Percentiles rank a stretch among this genome's conserved stretches.
phyloP scores from a whole-genome alignment of 2,329 filamentous ascomycete species.

The Sporothrix inflata region DNA sequence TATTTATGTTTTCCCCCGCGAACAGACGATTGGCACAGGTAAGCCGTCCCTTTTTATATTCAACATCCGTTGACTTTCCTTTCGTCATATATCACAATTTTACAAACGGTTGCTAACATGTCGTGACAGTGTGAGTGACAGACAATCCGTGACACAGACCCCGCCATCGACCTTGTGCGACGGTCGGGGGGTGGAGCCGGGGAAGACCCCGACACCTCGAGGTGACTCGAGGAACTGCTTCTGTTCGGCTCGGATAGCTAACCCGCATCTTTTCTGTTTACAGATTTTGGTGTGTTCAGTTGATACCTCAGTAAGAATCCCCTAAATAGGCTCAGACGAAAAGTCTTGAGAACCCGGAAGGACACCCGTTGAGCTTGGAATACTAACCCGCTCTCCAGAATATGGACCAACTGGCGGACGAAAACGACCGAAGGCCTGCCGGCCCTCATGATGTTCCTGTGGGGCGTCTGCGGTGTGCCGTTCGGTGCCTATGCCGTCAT shows the following conservation, averaged over 20 bases:
- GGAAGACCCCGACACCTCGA: background rate
- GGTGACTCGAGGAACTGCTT: background rate
- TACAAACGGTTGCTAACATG: slow-evolving; percentile 2
- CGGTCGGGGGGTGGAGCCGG: background rate
- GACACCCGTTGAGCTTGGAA: background rate
- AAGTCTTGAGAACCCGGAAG: background rate
- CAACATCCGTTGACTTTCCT: background rate
- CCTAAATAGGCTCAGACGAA: background rate
- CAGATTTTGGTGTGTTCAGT: slow-evolving; percentile 48
- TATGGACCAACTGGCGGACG: slow-evolving; percentile 64
- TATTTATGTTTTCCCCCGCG: background rate
- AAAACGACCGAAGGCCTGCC: slow-evolving; percentile 66
- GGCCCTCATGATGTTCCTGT: slow-evolving; percentile 63
- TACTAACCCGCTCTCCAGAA: slow-evolving; percentile 37
- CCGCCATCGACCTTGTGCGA: background rate
- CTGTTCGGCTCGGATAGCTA: background rate
- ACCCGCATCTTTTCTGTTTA: slow-evolving; percentile 15
- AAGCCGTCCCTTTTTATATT: background rate
- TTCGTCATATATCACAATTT: background rate
- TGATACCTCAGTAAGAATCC: slow-evolving; percentile 39
- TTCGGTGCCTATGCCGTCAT: slow-evolving; percentile 47
- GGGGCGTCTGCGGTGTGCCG: slow-evolving; percentile 56
- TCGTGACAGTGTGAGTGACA: slow-evolving; percentile 25
- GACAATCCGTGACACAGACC: background rate
- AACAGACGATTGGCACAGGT: slow-evolving; percentile 42